Conservation (phyloP, 1,284 basidiomycete species). For the Malassezia dermatis region DNA sequence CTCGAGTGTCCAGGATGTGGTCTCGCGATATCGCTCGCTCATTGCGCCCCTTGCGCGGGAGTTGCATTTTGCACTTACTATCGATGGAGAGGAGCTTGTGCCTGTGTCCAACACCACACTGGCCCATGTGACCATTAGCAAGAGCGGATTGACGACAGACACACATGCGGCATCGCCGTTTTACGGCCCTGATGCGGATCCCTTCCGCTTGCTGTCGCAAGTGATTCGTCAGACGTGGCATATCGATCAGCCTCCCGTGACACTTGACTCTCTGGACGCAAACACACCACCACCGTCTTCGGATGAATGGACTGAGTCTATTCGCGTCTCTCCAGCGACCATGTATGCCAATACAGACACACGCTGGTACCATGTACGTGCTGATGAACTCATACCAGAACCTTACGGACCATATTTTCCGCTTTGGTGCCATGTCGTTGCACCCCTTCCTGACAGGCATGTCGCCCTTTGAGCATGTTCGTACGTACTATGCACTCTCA, state of each 20-base stretch:
- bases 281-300: conserved; percentile 54
- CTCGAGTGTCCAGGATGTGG: conserved; percentile 52
- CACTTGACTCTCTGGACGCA: conserved; percentile 50
- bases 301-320: conserved; percentile 47
- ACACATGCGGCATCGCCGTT: conserved; percentile 2
- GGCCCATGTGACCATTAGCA: background rate
- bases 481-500: background rate
- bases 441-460: conserved; percentile 44
- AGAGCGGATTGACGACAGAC: background rate
- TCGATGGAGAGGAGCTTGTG: conserved; percentile 50
- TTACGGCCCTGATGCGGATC: conserved; percentile 25
- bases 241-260: conserved; percentile 55
- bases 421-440: conserved; percentile 49
- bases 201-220: conserved; percentile 49
- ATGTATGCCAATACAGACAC: conserved; percentile 56
- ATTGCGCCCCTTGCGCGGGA: conserved; percentile 50
- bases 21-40: conserved; percentile 51
- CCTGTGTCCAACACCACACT: conserved; percentile 14
- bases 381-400: conserved; percentile 37
- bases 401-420: conserved; percentile 54
- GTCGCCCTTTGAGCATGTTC: conserved; percentile 52
- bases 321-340: conserved; percentile 53
- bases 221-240: conserved; percentile 51
- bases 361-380: conserved; percentile 50
- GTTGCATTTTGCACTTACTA: conserved; percentile 54